Conservation (phyloP, 176 grass and related monocot species). For the Guadua angustifolia region DNA sequence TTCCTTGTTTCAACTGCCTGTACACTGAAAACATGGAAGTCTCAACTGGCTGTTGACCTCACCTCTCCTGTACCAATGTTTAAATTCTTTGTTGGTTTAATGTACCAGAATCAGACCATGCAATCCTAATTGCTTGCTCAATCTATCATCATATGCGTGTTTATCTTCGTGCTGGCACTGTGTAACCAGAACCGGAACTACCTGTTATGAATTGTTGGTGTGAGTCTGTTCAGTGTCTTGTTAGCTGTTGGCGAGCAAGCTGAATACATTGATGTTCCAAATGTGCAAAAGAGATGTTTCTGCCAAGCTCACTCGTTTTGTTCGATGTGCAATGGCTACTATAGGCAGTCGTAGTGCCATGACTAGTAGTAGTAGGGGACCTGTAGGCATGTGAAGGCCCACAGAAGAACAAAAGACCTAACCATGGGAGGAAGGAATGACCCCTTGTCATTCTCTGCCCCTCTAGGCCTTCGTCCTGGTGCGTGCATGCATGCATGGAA, state of each 20-base stretch:
- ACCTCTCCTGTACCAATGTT: slow-evolving; percentile 49
- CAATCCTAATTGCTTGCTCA: slow-evolving; percentile 1
- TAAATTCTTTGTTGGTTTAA: slow-evolving; percentile 45
- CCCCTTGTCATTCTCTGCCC: slow-evolving; percentile 87
- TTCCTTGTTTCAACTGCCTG: slow-evolving; percentile 48
- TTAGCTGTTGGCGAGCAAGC: slow-evolving; percentile 29
- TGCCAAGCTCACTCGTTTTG: slow-evolving; percentile 26
- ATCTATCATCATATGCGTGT: not conserved
- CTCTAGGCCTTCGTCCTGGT: slow-evolving; percentile 49
- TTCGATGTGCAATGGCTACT: slow-evolving; percentile 52
- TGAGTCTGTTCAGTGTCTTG: slow-evolving; percentile 1
- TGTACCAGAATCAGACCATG: slow-evolving; percentile 41
- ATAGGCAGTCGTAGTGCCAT: slow-evolving; percentile 25
- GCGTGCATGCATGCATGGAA: slow-evolving; percentile 44
- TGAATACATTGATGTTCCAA: slow-evolving; percentile 32
- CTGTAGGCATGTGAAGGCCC: slow-evolving; percentile 63
- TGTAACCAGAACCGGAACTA: not conserved
- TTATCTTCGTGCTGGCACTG: not conserved
- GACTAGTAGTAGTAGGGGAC: slow-evolving; percentile 14
- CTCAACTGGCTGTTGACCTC: slow-evolving; percentile 53
- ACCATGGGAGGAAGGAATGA: slow-evolving; percentile 66
- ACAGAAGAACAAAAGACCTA: slow-evolving; percentile 57
- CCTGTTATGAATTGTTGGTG: not conserved
- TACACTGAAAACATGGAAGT: slow-evolving; percentile 52
- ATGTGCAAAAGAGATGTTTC: slow-evolving; percentile 39